Evolutionary conservation across 2,329 filamentous ascomycete species (phyloP).

Genomic region (Ceratocystiopsis brevicomis): DNA sequence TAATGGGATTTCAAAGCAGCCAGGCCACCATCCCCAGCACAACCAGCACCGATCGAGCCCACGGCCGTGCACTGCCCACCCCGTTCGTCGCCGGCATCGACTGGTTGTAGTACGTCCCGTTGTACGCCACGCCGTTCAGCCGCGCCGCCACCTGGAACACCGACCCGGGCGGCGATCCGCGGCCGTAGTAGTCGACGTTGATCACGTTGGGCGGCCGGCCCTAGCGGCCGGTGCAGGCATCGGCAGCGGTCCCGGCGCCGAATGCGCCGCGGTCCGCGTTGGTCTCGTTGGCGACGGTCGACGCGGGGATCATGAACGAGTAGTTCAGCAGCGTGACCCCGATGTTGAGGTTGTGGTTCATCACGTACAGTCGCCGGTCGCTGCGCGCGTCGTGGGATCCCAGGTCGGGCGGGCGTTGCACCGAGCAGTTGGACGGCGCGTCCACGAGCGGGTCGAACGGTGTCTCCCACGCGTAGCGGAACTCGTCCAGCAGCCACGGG

Average conservation of each 20-base stretch:
- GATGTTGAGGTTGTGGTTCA: conserved; percentile 83
- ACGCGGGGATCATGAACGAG: conserved; percentile 51
- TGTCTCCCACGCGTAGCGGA: conserved; percentile 78
- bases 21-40: conserved; percentile 28
- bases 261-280: conserved; percentile 48
- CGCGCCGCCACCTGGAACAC: conserved; percentile 57
- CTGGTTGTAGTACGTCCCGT: conserved; percentile 8
- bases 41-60: background rate
- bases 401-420: conserved; percentile 57
- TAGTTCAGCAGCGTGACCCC: conserved; percentile 48
- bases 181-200: conserved; percentile 74
- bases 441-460: conserved; percentile 47
- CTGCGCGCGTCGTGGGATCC: conserved; percentile 25
- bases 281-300: conserved; percentile 48
- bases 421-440: conserved; percentile 36
- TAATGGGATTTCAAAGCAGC: background rate
- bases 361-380: conserved; percentile 49
- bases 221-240: conserved; percentile 46
- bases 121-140: conserved; percentile 57
- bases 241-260: conserved; percentile 43
- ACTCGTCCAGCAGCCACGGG: conserved; percentile 76
- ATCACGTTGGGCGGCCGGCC: conserved; percentile 55
- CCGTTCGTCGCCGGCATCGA: conserved; percentile 20
- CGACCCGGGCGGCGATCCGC: conserved; percentile 43
- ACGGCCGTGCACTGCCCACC: conserved; percentile 31